Evolutionary conservation across 345 rosid genomes (phyloP).

Genomic region (Gossypium raimondii): DNA sequence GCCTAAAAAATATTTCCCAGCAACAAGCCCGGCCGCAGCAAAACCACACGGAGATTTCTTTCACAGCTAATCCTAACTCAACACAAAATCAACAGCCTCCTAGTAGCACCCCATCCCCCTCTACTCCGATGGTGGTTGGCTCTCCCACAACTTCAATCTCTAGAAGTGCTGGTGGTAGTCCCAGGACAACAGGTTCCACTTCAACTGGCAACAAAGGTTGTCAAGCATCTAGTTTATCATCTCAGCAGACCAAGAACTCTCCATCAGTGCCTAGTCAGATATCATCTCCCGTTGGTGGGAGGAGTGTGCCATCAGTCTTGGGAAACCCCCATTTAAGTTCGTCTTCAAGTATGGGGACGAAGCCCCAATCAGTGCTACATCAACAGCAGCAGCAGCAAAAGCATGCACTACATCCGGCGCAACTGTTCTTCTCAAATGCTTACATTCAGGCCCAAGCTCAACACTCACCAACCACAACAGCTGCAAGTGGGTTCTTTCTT

Average conservation of each 20-base stretch:
- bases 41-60: constrained; percentile 67
- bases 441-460: constrained; percentile 58
- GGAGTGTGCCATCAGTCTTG: constrained; percentile 55
- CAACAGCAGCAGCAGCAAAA: constrained; percentile 37
- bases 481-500: constrained; percentile 47
- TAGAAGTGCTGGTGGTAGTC: constrained; percentile 86
- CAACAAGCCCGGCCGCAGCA: constrained; percentile 72
- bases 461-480: constrained; percentile 37
- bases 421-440: constrained; percentile 48
- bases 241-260: constrained; percentile 67
- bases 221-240: constrained; percentile 55
- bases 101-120: constrained; percentile 48
- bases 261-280: constrained; percentile 46
- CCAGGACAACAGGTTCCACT: constrained; percentile 59
- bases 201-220: constrained; percentile 61
- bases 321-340: constrained; percentile 55
- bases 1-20: constrained; percentile 50
- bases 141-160: constrained; percentile 83
- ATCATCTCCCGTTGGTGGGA: constrained; percentile 59
- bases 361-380: constrained; percentile 44
- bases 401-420: constrained; percentile 56
- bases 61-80: constrained; percentile 64
- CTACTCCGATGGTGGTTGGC: constrained; percentile 64
- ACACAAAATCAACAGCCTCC: constrained; percentile 54
- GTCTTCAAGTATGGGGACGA: constrained; percentile 45